Conservation (phyloP, 306 rosid species). For the Senna siamea region DNA sequence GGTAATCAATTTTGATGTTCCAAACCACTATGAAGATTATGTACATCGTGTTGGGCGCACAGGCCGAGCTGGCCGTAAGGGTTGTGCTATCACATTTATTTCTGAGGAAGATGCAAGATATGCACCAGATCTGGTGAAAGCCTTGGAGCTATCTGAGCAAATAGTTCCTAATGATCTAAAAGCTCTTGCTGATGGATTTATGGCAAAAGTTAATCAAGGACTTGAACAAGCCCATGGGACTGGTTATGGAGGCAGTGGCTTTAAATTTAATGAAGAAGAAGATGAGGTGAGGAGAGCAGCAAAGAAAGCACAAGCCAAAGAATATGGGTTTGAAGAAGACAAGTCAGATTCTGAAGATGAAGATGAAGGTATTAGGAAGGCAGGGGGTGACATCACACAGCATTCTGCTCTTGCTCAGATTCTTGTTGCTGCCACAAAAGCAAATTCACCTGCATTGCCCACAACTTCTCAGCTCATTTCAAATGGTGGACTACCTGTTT, state of each 20-base stretch:
- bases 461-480: slow-evolving; percentile 64
- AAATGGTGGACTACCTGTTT: slow-evolving; percentile 64
- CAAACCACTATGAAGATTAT: slow-evolving; percentile 96
- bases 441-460: slow-evolving; percentile 49
- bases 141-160: slow-evolving; percentile 91
- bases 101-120: slow-evolving; percentile 88
- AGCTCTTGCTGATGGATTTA: slow-evolving; percentile 76
- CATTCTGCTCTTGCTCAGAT: slow-evolving; percentile 85
- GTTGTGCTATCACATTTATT: slow-evolving; percentile 89
- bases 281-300: slow-evolving; percentile 96
- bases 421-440: slow-evolving; percentile 78
- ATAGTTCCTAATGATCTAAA: slow-evolving; percentile 88
- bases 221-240: slow-evolving; percentile 93
- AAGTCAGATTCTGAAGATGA: slow-evolving; percentile 96
- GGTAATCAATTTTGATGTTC: slow-evolving; percentile 86
- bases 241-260: slow-evolving; percentile 98
- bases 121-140: slow-evolving; percentile 89
- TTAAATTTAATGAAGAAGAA: slow-evolving; percentile 94
- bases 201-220: slow-evolving; percentile 82
- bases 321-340: slow-evolving; percentile 96
- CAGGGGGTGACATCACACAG: slow-evolving; percentile 86
- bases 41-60: slow-evolving; percentile 98
- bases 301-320: slow-evolving; percentile 96
- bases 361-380: slow-evolving; percentile 83
- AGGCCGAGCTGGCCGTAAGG: slow-evolving; percentile 95